Evolutionary conservation across 306 rosid genomes (phyloP), one percentile per base, ranked within the genome.

Genomic region (Rosa multiflora): DNA sequence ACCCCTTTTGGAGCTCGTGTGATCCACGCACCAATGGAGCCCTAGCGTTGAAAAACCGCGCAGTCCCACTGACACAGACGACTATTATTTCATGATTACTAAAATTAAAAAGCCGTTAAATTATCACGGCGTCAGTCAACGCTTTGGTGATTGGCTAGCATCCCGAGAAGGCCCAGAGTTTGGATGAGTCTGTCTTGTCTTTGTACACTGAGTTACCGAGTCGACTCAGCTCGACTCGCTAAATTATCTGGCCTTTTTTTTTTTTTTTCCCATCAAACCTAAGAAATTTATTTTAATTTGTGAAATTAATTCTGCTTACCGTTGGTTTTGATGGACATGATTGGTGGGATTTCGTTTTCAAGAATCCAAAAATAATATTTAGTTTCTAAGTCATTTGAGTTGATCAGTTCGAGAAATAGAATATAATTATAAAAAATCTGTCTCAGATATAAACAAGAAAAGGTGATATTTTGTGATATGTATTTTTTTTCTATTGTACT

Each of bases 101-200:
- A 15, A 7, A 58, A 21, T 9, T 17, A 5, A 23, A 32, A 12
- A 26, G 39, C 11, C 51, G 47, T 11, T 21, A 61, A 39, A 6
- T 37, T 74, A 4, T 56, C 2, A 8, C n/a, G 64, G 75, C 13
- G 47, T 15, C 13, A 68, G 91, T 87, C 90, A 88, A 91, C 90
- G 73, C 87, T 81, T 80, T 72, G 69, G 44, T 77, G 87, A 72
- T 81, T 84, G 78, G 82, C 74, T 58, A n/a, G 72, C 35, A 7
- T 66, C 67, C 71, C 73, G 2, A 48, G 23, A 3, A 55, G 23
- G 67, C 18, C 64, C 55, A 1, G 42, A 62, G 42, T 62, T 49
- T 14, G n/a, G 56, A 71, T 51, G 0, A 32, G 37, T 52, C 67
- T 5, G 67, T 32, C 23, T 2, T 62, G 64, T 13, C 43, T 29